phyloP scores from a whole-genome alignment of 208 protist genomes.

The Leishmania amazonensis region DNA sequence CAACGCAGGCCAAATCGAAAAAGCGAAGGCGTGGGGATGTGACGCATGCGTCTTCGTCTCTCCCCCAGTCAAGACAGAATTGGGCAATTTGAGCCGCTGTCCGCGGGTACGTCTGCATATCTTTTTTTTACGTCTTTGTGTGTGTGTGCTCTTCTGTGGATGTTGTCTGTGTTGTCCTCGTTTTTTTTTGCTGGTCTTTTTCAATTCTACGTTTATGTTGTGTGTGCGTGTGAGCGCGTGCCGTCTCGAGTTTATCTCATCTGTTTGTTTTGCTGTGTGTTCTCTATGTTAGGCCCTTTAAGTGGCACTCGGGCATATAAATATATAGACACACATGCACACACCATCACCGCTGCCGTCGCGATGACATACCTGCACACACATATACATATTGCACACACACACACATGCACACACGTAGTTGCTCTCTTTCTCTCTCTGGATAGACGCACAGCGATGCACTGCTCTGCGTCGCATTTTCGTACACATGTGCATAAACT shows the following conservation, averaged over 20 bases:
- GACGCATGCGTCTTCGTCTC: neutral
- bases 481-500: neutral
- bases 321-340: neutral
- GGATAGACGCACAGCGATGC: neutral
- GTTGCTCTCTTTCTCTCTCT: neutral
- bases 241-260: neutral
- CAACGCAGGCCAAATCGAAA: neutral
- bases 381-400: neutral
- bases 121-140: neutral
- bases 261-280: conserved; percentile 7
- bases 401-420: neutral
- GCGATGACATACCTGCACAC: neutral
- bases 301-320: neutral
- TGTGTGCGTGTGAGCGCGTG: neutral
- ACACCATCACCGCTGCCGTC: neutral
- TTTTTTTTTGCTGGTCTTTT: conserved; percentile 12
- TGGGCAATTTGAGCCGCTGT: neutral
- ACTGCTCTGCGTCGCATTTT: neutral
- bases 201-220: neutral
- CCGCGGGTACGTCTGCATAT: neutral
- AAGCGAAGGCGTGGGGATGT: neutral
- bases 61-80: neutral
- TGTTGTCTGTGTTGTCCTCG: neutral
- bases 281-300: neutral
- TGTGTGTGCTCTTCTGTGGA: neutral